These are phyloP conservation scores for Paraglomus brasilianum DNA, from an alignment of 192 early-diverging fungal species.

Conservation along the genomic window DNA sequence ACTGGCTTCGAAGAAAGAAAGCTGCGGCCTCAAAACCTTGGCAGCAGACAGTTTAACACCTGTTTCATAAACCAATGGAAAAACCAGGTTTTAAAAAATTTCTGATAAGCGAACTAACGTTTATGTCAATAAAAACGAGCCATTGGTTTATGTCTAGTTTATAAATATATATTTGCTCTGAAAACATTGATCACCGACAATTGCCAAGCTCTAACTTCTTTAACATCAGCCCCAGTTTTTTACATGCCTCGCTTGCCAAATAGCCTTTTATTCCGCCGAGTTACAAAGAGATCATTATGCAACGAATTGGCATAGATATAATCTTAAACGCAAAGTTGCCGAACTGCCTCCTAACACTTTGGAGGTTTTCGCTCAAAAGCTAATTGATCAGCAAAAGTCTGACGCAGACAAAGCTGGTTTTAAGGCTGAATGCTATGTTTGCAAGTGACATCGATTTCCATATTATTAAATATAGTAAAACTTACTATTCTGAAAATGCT, in stretches of 20 bases:
- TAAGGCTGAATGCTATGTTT: slow-evolving; percentile 48
- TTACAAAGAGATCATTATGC: slow-evolving; percentile 91
- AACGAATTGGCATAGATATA: slow-evolving; percentile 99
- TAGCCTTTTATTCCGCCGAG: slow-evolving; percentile 87
- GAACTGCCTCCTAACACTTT: slow-evolving; percentile 80
- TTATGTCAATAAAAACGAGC: no score
- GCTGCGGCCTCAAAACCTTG: no score
- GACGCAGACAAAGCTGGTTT: slow-evolving; percentile 41
- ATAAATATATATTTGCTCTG: no score
- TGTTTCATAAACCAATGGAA: no score
- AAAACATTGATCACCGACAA: no score
- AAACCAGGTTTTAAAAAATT: no score
- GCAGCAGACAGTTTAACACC: no score
- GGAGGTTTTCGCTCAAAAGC: slow-evolving; percentile 79
- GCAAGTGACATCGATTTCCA: slow-evolving; percentile 25
- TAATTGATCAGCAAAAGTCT: slow-evolving; percentile 61
- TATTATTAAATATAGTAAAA: slow-evolving; percentile 50
- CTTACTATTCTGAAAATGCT: slow-evolving; percentile 78
- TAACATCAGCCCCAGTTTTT: slow-evolving; percentile 47
- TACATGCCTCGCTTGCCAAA: slow-evolving; percentile 89
- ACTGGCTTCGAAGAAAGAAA: no score
- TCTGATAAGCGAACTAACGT: no score
- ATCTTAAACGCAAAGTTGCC: slow-evolving; percentile 95
- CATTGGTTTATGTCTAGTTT: no score
- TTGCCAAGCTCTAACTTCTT: no score